Percentiles rank a stretch among this genome's conserved stretches.
These are phyloP conservation scores for Phytophthora brassicae DNA, from an alignment of 352 stramenopile genomes.

Conservation along the genomic window DNA sequence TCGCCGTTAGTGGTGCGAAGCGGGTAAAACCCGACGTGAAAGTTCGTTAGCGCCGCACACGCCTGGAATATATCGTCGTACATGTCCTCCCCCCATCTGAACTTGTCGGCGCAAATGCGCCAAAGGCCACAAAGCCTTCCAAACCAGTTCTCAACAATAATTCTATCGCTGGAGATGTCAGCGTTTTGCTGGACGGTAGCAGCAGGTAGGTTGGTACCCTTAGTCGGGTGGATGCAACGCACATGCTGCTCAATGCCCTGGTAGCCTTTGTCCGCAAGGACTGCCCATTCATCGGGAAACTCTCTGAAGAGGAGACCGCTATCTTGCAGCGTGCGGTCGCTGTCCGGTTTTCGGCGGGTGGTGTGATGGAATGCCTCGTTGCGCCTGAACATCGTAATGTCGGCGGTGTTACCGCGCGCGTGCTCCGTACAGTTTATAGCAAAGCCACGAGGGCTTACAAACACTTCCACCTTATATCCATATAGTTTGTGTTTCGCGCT, in stretches of 20 bases:
- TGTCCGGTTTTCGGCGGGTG: background rate
- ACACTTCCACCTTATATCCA: background rate
- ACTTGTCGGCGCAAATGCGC: too few relatives aligned
- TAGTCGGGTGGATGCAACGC: slow-evolving; percentile 3
- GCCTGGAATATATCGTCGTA: too few relatives aligned
- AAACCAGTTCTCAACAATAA: slow-evolving; percentile 14
- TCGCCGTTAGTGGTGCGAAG: too few relatives aligned
- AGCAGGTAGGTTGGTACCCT: background rate
- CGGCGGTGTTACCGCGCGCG: background rate
- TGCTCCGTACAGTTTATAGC: background rate
- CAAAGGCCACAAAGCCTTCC: background rate
- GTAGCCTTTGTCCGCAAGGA: slow-evolving; percentile 2
- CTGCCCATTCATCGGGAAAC: background rate
- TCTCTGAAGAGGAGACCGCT: background rate
- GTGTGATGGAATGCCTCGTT: slow-evolving; percentile 5
- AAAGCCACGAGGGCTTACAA: background rate
- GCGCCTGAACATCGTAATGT: slow-evolving; percentile 6
- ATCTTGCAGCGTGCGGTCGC: background rate
- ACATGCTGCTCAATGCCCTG: background rate
- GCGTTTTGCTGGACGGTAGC: background rate
- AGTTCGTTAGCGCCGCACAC: too few relatives aligned
- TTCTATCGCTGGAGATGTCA: background rate
- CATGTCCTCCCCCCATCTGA: too few relatives aligned
- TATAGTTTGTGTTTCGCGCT: too few relatives aligned
- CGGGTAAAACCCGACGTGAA: too few relatives aligned